Evolutionary conservation across 495 filamentous ascomycete species (phyloP).

Genomic region (Clavariopsis aquatica): DNA sequence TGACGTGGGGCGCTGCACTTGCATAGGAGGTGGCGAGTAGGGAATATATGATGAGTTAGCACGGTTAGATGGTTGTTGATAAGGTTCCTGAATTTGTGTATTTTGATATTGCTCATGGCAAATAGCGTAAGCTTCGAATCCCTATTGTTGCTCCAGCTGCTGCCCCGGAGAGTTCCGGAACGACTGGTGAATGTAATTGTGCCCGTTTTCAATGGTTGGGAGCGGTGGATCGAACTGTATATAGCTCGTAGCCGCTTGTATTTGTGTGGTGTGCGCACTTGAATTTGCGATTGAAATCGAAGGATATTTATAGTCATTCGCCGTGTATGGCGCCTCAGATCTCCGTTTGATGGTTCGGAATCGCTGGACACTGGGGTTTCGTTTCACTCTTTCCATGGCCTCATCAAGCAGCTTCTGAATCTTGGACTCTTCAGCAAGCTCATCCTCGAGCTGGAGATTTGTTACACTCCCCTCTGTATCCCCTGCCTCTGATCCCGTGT

Average conservation of each 20-base stretch:
- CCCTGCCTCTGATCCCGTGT: background rate
- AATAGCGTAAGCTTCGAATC: background rate
- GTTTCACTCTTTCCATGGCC: constrained; percentile 23
- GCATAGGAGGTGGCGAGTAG: background rate
- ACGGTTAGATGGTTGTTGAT: background rate
- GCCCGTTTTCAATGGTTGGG: background rate
- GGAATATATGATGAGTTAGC: background rate
- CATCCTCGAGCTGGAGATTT: constrained; percentile 22
- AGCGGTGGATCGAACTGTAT: background rate
- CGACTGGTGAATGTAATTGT: background rate
- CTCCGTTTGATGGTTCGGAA: constrained; percentile 18
- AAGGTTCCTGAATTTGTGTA: background rate
- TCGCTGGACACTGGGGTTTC: constrained; percentile 26
- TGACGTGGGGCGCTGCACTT: no score
- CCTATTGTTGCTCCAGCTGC: no score
- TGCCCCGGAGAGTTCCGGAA: background rate
- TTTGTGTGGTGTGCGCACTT: background rate
- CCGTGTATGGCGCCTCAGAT: background rate
- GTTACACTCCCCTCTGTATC: constrained; percentile 19
- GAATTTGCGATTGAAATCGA: background rate
- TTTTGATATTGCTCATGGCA: background rate
- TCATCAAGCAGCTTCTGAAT: constrained; percentile 32
- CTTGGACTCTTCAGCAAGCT: constrained; percentile 22
- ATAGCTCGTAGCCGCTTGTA: background rate
- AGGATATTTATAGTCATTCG: no score